Base-by-base conservation (phyloP, 2,329 filamentous ascomycete species). In the Hirsutella minnesotensis region DNA sequence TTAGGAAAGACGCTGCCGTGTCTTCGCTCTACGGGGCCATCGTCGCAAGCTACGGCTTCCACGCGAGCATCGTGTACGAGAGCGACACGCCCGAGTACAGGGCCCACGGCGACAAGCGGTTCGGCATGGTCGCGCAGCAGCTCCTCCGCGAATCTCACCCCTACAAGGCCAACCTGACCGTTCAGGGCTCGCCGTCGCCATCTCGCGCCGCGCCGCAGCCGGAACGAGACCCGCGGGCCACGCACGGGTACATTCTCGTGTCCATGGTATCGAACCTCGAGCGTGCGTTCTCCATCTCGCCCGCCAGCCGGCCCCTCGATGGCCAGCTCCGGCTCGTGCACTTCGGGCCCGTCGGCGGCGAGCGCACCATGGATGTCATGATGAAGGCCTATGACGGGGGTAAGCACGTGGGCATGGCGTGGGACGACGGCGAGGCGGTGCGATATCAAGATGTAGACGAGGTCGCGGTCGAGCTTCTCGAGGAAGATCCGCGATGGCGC, bases 41-140 rank as follows among this genome's bases (percentile, higher is more conserved):
- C 19, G 89, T 96, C 2, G 82, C 81, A 37, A 92, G 84, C 59
- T 94, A 94, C 74, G 90, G 85, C 18, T 79, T 96, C 55, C 90
- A 96, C 56, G 86, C 89, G 24, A 80, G 82, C 35, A 72, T 96
- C 3, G 87, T 96, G 19, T 88, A 86, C 52, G 88, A 95, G 65
- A 92, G 85, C 60, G 90, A 96, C 60, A 94, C 89, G 0, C 68
- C 76, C 0, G 82, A 79, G 49, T 90, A 90, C 61, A 81, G 90
- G 47, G 75, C 77, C 50, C 81, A 83, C 54, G 90, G 90, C 12
- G 70, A 72, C 27, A 77, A 83, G 56, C 75, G 90, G 18, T 96
- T 96, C 63, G 74, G 80, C 44, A 86, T 95, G 76, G 88, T 87
- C 0, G 89, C 87, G 0, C 73, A 79, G 41, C 80, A 87, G 53